phyloP scores from a whole-genome alignment of 2,329 filamentous ascomycete genomes.

The Chalaropsis thielavioides region DNA sequence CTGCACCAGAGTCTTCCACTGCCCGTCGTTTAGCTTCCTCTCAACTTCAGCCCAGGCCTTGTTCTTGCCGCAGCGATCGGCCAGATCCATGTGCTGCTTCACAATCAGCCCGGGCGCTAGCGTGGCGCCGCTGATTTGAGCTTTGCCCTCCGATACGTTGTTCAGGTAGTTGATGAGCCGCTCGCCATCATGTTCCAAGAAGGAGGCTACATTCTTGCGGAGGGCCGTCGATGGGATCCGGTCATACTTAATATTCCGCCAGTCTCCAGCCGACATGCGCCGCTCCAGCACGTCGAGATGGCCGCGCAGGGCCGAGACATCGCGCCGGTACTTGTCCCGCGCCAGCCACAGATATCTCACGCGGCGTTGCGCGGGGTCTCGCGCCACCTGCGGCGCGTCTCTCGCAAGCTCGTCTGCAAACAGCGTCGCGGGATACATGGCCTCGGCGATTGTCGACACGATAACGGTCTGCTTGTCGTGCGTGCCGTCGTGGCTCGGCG shows the following conservation, averaged over 20 bases:
- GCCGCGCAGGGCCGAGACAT: conserved; percentile 37
- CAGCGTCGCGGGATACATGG: conserved; percentile 30
- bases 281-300: conserved; percentile 40
- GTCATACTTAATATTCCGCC: conserved; percentile 40
- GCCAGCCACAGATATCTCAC: conserved; percentile 39
- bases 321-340: conserved; percentile 38
- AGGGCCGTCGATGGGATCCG: conserved; percentile 19
- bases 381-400: conserved; percentile 21
- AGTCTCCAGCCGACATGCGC: conserved; percentile 32
- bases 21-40: not conserved
- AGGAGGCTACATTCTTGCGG: conserved; percentile 24
- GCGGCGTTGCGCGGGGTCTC: conserved; percentile 19
- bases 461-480: conserved; percentile 46
- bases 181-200: conserved; percentile 21
- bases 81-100: not conserved
- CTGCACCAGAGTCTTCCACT: not conserved
- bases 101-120: not conserved
- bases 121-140: not conserved
- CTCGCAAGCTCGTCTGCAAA: conserved; percentile 24
- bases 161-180: not conserved
- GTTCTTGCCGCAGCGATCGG: not conserved
- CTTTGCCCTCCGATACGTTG: not conserved
- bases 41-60: not conserved
- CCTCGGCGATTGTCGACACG: conserved; percentile 41
- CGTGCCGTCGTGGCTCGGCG: conserved; percentile 38